phyloP scores from a whole-genome alignment of 1,139 yeast genomes.

The Saccharomyces pastorianus region DNA sequence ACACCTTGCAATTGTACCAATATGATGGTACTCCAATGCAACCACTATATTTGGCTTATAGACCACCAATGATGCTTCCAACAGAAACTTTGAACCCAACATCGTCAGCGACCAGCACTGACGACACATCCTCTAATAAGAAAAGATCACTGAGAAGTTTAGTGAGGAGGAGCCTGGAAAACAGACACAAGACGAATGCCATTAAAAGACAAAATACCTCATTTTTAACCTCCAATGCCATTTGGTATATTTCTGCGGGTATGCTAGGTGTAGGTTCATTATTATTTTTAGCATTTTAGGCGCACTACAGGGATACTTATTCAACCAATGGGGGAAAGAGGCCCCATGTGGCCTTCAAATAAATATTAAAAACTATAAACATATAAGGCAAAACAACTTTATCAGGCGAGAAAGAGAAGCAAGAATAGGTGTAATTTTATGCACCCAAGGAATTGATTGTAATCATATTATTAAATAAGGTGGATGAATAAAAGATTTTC shows the following conservation, averaged over 20 bases:
- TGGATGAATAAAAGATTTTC: background rate
- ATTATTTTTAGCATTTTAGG: conserved; percentile 18
- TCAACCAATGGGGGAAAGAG: conserved; percentile 3
- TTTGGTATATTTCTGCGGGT: conserved; percentile 26
- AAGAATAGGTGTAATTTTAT: background rate
- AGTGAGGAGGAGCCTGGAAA: conserved; percentile 68
- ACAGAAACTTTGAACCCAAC: conserved; percentile 88
- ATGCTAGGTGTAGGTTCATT: conserved; percentile 27
- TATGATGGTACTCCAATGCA: conserved; percentile 78
- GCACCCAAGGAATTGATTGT: background rate
- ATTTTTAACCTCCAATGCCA: conserved; percentile 14
- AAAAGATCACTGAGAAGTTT: conserved; percentile 37
- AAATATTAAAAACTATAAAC: background rate
- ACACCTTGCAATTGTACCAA: conserved; percentile 64
- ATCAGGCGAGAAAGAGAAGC: background rate
- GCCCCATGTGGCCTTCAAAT: conserved; percentile 7
- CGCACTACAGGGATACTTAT: background rate
- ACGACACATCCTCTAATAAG: conserved; percentile 24
- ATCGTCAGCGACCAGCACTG: conserved; percentile 35
- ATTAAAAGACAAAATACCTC: conserved; percentile 11
- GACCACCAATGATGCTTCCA: conserved; percentile 94
- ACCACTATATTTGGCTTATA: conserved; percentile 84
- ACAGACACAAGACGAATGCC: conserved; percentile 73
- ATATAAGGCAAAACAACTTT: background rate
- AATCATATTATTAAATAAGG: background rate